Evolutionary conservation across 129 eudicot species (phyloP).

Genomic region (Heracleum sosnowskyi): DNA sequence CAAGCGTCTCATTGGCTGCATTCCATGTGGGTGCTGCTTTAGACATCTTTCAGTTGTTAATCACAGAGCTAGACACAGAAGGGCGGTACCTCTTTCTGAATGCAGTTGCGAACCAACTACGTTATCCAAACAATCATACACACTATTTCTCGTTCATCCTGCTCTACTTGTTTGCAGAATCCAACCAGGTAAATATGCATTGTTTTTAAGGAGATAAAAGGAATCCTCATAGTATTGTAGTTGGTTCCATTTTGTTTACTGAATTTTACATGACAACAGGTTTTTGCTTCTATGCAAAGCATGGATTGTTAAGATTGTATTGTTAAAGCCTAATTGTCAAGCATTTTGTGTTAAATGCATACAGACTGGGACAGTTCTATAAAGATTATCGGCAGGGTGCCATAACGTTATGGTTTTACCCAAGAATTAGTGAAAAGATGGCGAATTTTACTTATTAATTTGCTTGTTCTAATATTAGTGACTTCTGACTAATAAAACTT

Average conservation of each 20-base stretch:
- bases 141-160: constrained; percentile 93
- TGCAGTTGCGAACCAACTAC: constrained; percentile 92
- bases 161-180: constrained; percentile 76
- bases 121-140: constrained; percentile 96
- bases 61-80: constrained; percentile 79
- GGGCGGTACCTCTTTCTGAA: constrained; percentile 90
- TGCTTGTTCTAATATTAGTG: not conserved
- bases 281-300: not conserved
- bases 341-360: not conserved
- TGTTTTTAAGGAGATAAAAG: not conserved
- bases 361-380: not conserved
- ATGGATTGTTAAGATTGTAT: not conserved
- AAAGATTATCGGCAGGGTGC: not conserved
- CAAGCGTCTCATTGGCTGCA: constrained; percentile 43
- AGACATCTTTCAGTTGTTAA: constrained; percentile 77
- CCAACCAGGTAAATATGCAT: constrained; percentile 56
- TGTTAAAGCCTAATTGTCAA: not conserved
- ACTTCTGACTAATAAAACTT: too few species aligned
- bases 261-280: not conserved
- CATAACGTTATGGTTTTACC: not conserved
- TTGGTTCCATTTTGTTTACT: not conserved
- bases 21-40: constrained; percentile 66
- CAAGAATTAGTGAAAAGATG: not conserved
- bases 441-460: not conserved
- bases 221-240: not conserved